phyloP scores from a whole-genome alignment of 352 stramenopile species.

The Pythium folliculosum region DNA sequence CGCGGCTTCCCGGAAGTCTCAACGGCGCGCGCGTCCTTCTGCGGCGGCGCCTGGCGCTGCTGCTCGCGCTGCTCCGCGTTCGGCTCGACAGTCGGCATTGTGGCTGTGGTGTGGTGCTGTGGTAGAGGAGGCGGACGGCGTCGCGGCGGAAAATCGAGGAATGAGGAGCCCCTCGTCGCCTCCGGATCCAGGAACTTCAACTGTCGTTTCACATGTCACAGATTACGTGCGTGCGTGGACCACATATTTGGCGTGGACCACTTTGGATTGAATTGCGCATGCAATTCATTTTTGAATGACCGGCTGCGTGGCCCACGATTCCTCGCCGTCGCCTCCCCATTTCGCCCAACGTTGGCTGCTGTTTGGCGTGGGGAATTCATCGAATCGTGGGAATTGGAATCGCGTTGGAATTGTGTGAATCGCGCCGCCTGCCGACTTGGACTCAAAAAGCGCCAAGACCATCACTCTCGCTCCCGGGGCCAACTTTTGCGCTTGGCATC shows the following conservation, averaged over 20 bases:
- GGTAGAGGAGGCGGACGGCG: no score
- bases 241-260: background rate
- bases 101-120: background rate
- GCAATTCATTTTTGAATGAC: slow-evolving; percentile 13
- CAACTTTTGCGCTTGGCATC: background rate
- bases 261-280: slow-evolving; percentile 15
- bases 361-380: slow-evolving; percentile 5
- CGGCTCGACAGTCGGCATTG: slow-evolving; percentile 25
- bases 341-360: background rate
- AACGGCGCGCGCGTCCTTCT: slow-evolving; percentile 11
- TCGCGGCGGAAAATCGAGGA: background rate
- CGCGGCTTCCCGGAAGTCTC: background rate
- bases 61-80: slow-evolving; percentile 13
- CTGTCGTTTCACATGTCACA: slow-evolving; percentile 17
- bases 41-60: slow-evolving; percentile 13
- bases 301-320: background rate
- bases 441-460: slow-evolving; percentile 4
- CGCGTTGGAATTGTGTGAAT: slow-evolving; percentile 6
- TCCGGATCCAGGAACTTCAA: slow-evolving; percentile 15
- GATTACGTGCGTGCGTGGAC: no score
- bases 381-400: slow-evolving; percentile 7
- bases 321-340: background rate
- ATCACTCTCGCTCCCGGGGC: slow-evolving; percentile 16
- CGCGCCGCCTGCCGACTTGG: no score
- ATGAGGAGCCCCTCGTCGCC: no score